Conservation (phyloP, 1,139 yeast species). For the Geotrichum histeridarum region DNA sequence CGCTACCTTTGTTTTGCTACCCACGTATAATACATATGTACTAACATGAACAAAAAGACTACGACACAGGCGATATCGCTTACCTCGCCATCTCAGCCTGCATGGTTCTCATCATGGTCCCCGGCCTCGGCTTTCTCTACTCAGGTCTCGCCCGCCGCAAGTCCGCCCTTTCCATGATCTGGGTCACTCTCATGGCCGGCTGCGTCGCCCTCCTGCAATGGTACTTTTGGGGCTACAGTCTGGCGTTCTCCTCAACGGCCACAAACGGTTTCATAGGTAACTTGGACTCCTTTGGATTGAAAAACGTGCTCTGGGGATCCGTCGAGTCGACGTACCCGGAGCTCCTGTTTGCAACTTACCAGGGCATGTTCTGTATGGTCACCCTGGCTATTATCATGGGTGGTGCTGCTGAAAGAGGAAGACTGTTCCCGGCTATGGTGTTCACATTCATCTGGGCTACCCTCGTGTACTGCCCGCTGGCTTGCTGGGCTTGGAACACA, state of each 20-base stretch:
- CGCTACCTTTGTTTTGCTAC: background rate
- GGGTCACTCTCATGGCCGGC: slow-evolving; percentile 72
- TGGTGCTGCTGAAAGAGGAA: slow-evolving; percentile 91
- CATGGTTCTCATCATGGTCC: slow-evolving; percentile 85
- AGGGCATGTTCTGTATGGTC: slow-evolving; percentile 86
- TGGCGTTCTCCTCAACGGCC: slow-evolving; percentile 76
- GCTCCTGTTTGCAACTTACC: slow-evolving; percentile 77
- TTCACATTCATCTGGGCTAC: slow-evolving; percentile 88
- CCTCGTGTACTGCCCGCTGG: slow-evolving; percentile 85
- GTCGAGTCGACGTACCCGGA: slow-evolving; percentile 61
- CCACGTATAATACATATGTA: background rate
- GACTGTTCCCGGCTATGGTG: slow-evolving; percentile 78
- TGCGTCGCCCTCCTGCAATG: slow-evolving; percentile 83
- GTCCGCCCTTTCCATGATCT: slow-evolving; percentile 82
- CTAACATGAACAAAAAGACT: slow-evolving; percentile 27
- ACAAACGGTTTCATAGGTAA: slow-evolving; percentile 83
- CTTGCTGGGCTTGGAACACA: slow-evolving; percentile 90
- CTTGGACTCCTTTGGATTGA: slow-evolving; percentile 73
- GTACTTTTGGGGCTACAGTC: slow-evolving; percentile 97
- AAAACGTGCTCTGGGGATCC: slow-evolving; percentile 56
- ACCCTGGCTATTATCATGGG: slow-evolving; percentile 90
- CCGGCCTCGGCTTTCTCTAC: slow-evolving; percentile 88
- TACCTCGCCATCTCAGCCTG: slow-evolving; percentile 55
- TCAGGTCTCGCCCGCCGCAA: slow-evolving; percentile 91
- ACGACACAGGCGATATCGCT: slow-evolving; percentile 50